Evolutionary conservation across 177 flowering plant species (phyloP).

Genomic region (Viscum album): DNA sequence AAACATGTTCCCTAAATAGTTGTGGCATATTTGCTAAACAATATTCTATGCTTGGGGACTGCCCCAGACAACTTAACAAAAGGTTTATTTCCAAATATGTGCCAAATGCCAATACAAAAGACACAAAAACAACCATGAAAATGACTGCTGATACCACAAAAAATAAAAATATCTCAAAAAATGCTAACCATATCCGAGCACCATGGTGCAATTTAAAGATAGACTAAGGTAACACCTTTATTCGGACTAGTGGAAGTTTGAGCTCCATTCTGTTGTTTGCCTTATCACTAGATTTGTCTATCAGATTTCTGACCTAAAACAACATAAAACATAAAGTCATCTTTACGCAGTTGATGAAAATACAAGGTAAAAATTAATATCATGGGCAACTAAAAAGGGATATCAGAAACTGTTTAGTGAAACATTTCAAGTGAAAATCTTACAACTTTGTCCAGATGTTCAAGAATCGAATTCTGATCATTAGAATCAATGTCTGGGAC

Average conservation of each 20-base stretch:
- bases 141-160: too few species aligned
- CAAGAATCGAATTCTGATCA: constrained; percentile 83
- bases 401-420: neutral
- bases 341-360: constrained; percentile 3
- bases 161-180: too few species aligned
- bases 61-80: too few species aligned
- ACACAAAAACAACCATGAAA: too few species aligned
- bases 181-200: too few species aligned
- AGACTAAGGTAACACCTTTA: constrained; percentile 46
- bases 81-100: too few species aligned
- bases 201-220: too few species aligned
- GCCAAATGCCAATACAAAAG: too few species aligned
- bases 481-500: constrained; percentile 75
- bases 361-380: constrained; percentile 3
- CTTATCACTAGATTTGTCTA: constrained; percentile 48
- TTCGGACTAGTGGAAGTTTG: constrained; percentile 74
- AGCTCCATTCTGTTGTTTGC: constrained; percentile 35
- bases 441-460: constrained; percentile 88
- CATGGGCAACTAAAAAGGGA: constrained; percentile 5
- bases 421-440: constrained; percentile 12
- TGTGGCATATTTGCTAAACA: too few species aligned
- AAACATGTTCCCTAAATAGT: too few species aligned
- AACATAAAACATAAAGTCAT: constrained; percentile 2
- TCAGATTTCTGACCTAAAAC: constrained; percentile 61
- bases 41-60: too few species aligned